Evolutionary conservation across 139 green algal genomes (phyloP), one percentile per base, ranked within the genome.

Genomic region (Micractinium sp.): DNA sequence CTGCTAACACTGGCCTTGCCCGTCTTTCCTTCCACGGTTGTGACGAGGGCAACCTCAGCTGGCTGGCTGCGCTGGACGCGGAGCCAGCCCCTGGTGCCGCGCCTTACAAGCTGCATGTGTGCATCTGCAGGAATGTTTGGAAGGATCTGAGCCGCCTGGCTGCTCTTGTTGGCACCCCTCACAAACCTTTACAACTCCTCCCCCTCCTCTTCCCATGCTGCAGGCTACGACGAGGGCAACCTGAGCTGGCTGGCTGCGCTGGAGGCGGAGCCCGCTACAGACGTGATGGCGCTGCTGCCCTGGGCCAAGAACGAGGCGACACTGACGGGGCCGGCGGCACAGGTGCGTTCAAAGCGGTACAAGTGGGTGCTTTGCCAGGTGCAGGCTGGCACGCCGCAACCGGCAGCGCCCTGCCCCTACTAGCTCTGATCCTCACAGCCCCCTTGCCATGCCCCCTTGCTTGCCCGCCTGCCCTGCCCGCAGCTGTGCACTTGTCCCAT

Each of bases 191-290:
- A 3, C 71, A 4, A 7, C 27, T 56, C 0, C 47, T 20, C 13
- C 1, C 79, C 15, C 31, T 15, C 47, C 5, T 13, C n/a, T 19
- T 38, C 12, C 13, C 79, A 13, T 47, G 31, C 79, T 36, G 7
- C 78, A 85, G 80, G 93, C 35, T 98, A 97, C 90, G 79, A 93
- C 2, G 79, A 93, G 29, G 92, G 94, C 25, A 96, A 96, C 81
- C 85, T 96, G 60, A 89, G 81, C 76, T 95, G 93, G 91, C 69
- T 90, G 38, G 93, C 94, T 16, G 95, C 95, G 0, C 95, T 91
- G 71, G 95, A 97, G 91, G 93, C 95, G 39, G 94, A 97, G 91
- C 93, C 93, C 1, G 95, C 95, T 13, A 95, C 93, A 0, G 90
- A 95, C 33, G 91, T 91, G 41, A 96, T 97, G 69, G 93, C 91